Evolutionary conservation across 208 protist species (phyloP), one percentile per base, ranked within the genome.

Genomic region (Trypanosoma rangeli): DNA sequence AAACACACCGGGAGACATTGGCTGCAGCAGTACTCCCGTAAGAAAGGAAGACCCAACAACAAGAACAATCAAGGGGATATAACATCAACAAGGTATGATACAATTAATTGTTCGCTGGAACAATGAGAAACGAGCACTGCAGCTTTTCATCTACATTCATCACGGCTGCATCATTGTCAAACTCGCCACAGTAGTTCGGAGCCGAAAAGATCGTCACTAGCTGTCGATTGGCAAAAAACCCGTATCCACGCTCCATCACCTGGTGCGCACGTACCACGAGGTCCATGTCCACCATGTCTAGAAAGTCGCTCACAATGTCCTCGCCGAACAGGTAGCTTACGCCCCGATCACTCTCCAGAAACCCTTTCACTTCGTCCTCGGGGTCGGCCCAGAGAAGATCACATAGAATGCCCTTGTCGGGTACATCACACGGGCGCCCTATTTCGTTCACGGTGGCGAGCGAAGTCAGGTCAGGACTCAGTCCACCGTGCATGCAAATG

Each of bases 261-360:
- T 99, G 98, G 80, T 99, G 99, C 8, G 98, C 99, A 35, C 99
- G 86, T 76, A 98, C 99, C 63, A 99, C 97, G 15, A 99, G 86
- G 75, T 99, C 99, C 67, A 99, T 96, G 74, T 99, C 98, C 63
- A 99, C 97, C 85, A 98, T 98, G 66, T 99, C 87, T 3, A 99
- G 80, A 76, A 99, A 99, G 59, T 97, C 88, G 28, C 87, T 86
- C 39, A 99, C 98, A 53, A 99, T 93, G 79, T 99, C 98, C 22
- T 92, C 74, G 13, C 99, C 99, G 78, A 99, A 99, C 13, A 96
- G 98, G 68, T 97, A 99, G 12, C 78, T 84, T 24, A 75, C 69
- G 35, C 74, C 79, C 8, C 79, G 73, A 68, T 98, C 88, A 50
- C 97, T 85, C 70, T 99, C 94, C 8, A 97, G 92, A 66, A 99